Conservation (phyloP, 1,284 basidiomycete genomes). For the Hymenochaete sp. region DNA sequence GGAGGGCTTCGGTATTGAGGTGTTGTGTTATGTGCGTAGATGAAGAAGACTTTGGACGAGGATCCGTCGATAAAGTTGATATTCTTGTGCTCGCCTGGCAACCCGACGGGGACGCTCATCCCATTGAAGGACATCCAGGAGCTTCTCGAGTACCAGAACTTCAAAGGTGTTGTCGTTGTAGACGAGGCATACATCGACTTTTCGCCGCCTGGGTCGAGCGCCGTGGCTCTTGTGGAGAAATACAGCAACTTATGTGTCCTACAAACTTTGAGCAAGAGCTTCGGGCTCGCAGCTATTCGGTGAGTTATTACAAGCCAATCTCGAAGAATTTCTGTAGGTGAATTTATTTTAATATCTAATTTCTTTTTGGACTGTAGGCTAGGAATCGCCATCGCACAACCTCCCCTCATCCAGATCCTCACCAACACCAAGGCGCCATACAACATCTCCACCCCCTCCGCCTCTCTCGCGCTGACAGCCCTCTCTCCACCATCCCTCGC, state of each 20-base stretch:
- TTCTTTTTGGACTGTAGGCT: conserved; percentile 40
- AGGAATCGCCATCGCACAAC: conserved; percentile 85
- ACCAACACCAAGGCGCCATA: conserved; percentile 98
- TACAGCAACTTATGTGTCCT: conserved; percentile 89
- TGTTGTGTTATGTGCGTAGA: conserved; percentile 32
- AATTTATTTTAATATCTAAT: neutral
- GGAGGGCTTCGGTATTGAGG: neutral
- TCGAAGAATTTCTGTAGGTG: neutral
- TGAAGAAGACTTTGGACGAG: conserved; percentile 58
- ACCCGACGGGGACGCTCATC: conserved; percentile 90
- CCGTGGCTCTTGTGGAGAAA: conserved; percentile 64
- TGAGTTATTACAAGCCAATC: conserved; percentile 24
- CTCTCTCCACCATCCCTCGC: conserved; percentile 58
- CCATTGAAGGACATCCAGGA: conserved; percentile 60
- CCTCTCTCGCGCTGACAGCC: conserved; percentile 75
- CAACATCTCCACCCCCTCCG: conserved; percentile 90
- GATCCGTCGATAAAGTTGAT: conserved; percentile 82
- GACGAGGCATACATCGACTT: conserved; percentile 99
- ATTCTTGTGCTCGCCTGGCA: conserved; percentile 95
- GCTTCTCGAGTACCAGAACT: conserved; percentile 75
- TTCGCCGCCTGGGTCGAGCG: conserved; percentile 53
- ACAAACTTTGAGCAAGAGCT: conserved; percentile 95
- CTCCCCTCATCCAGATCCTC: conserved; percentile 84
- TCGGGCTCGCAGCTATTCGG: conserved; percentile 93
- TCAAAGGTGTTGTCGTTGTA: conserved; percentile 87